phyloP scores from a whole-genome alignment of 2,329 filamentous ascomycete genomes.

The Aspergillus sp. region DNA sequence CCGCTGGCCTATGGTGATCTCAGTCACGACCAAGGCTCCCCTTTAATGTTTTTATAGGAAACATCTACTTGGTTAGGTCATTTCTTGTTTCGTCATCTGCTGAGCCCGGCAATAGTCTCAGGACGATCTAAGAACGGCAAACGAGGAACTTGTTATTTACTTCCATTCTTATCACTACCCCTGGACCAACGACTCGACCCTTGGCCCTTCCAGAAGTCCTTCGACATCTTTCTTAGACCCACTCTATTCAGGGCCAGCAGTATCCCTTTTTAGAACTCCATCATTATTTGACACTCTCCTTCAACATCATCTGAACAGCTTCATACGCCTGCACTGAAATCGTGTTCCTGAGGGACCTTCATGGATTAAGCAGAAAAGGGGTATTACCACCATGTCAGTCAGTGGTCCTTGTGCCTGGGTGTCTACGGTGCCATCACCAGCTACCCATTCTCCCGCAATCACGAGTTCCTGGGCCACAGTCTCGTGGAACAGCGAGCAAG shows the following conservation, averaged over 20 bases:
- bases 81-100: conserved; percentile 7
- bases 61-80: conserved; percentile 9
- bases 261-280: conserved; percentile 9
- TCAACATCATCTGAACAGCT: background rate
- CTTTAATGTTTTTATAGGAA: conserved; percentile 11
- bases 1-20: conserved; percentile 18
- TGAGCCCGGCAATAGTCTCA: background rate
- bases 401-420: conserved; percentile 39
- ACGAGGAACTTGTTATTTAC: conserved; percentile 14
- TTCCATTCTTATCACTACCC: conserved; percentile 21
- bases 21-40: conserved; percentile 17
- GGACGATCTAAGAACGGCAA: conserved; percentile 11
- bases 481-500: conserved; percentile 26
- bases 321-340: background rate
- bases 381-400: conserved; percentile 33
- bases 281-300: background rate
- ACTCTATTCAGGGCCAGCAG: conserved; percentile 22
- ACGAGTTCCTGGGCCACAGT: conserved; percentile 28
- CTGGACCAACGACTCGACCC: conserved; percentile 22
- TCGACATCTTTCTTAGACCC: conserved; percentile 29
- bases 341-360: background rate
- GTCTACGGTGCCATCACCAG: conserved; percentile 31
- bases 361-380: conserved; percentile 13
- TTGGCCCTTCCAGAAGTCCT: conserved; percentile 24
- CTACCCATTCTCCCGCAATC: conserved; percentile 30